Conservation (phyloP, 148 eudicot genomes). For the Salicornia ramosissima region DNA sequence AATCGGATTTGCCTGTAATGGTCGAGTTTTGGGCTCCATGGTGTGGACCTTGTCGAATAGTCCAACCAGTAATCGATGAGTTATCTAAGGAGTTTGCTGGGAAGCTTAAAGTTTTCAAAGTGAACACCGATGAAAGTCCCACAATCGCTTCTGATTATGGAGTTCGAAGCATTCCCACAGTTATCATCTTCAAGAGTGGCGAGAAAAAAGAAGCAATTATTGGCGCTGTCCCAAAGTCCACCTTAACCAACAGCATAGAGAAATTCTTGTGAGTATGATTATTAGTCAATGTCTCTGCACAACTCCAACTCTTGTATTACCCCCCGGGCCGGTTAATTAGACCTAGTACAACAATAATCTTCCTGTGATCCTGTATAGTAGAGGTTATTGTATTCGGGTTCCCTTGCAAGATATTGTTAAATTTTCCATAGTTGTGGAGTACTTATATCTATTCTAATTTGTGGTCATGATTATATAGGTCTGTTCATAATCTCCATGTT, state of each 20-base stretch:
- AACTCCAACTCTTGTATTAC: conserved; percentile 12
- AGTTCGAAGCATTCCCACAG: conserved; percentile 91
- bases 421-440: conserved; percentile 6
- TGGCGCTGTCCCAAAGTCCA: conserved; percentile 90
- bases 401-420: conserved; percentile 13
- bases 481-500: neutral
- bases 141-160: conserved; percentile 64
- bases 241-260: conserved; percentile 66
- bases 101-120: conserved; percentile 76
- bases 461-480: neutral
- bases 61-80: conserved; percentile 72
- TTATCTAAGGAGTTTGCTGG: conserved; percentile 68
- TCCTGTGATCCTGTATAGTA: conserved; percentile 29
- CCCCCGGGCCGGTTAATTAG: conserved; percentile 3
- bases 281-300: neutral
- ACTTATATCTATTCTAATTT: neutral
- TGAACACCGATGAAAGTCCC: conserved; percentile 84
- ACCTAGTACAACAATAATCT: conserved; percentile 21
- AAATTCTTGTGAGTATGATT: conserved; percentile 55
- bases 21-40: conserved; percentile 99
- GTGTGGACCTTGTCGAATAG: conserved; percentile 97
- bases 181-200: conserved; percentile 77
- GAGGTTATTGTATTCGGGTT: conserved; percentile 14
- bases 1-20: conserved; percentile 49
- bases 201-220: conserved; percentile 87